Percentiles rank a stretch among this genome's conserved stretches.
phyloP scores from a whole-genome alignment of 148 eudicot species.

The Amaranthus hypochondriacus region DNA sequence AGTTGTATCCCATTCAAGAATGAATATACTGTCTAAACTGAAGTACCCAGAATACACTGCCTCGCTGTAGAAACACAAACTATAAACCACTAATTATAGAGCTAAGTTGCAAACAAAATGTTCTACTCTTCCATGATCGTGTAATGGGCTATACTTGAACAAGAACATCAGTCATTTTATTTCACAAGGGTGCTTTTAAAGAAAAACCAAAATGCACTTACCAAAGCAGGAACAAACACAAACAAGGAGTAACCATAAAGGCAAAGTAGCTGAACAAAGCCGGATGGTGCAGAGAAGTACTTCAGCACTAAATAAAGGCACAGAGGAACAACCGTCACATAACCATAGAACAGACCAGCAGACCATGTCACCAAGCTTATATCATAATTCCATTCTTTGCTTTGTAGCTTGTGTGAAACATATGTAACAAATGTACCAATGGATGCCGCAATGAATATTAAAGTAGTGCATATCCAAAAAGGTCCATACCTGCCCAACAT shows the following conservation, averaged over 20 bases:
- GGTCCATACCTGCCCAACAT: conserved; percentile 76
- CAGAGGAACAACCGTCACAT: conserved; percentile 75
- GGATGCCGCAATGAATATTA: conserved; percentile 90
- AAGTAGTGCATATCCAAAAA: conserved; percentile 95
- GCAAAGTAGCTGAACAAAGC: conserved; percentile 87
- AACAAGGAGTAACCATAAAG: conserved; percentile 87
- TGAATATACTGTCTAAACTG: no score
- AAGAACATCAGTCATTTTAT: neutral
- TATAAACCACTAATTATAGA: neutral
- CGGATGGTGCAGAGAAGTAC: conserved; percentile 96
- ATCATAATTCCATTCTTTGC: conserved; percentile 86
- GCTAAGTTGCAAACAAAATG: neutral
- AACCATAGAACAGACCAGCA: conserved; percentile 96
- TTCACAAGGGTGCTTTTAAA: neutral
- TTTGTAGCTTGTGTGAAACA: conserved; percentile 73
- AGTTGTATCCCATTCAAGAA: no score
- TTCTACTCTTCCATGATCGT: neutral
- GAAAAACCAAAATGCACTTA: conserved; percentile 28
- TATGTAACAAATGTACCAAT: conserved; percentile 94
- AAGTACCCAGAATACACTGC: no score
- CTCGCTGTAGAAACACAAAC: neutral
- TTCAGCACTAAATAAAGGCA: conserved; percentile 75
- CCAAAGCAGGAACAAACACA: conserved; percentile 90
- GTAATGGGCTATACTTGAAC: neutral
- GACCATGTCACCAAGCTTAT: conserved; percentile 93